Evolutionary conservation across 106 monocot species (phyloP), one percentile per base, ranked within the genome.

Genomic region (Acanthochlamys bracteata): DNA sequence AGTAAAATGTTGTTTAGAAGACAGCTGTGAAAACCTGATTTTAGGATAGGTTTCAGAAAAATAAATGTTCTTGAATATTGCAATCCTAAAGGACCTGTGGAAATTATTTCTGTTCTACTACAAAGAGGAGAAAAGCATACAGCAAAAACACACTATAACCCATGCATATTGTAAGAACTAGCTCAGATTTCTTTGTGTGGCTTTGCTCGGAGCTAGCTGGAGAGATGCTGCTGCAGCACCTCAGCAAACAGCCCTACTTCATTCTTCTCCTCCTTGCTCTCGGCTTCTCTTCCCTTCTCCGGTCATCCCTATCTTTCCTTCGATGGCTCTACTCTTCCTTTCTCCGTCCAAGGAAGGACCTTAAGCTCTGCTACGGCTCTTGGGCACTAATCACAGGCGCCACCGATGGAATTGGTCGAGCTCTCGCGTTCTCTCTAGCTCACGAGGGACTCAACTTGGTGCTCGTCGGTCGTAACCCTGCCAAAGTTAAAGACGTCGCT

Each of bases 331-430:
- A 74, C 72, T 67, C 69, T 56, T 57, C 74, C 71, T 93, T 93
- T 85, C 80, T 93, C 79, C 78, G 93, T 43, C 81, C 86, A 15
- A 75, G 61, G 8, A 89, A 83, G 79, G 61, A 81, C 64, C 74
- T 89, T 58, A 49, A 49, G 2, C 66, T 60, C 10, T 9, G 64
- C 22, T 94, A 94, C 81, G 93, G 93, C 67, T 72, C 81, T 20
- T 94, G 86, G 86, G 89, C 93, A 22, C 78, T 94, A 64, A 66
- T 94, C 67, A 94, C 93, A 42, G 93, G 93, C 25, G 66, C 86
- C 52, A 89, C 89, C 14, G 93, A 94, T 71, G 93, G 93, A 19
- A 94, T 94, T 71, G 93, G 93, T 57, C 75, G 55, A 57, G 73
- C 81, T 53, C 72, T 94, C 74, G 80, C 86, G 53, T 79, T 86